Evolutionary conservation across 345 rosid genomes (phyloP).

Genomic region (Pelargonium nanum): DNA sequence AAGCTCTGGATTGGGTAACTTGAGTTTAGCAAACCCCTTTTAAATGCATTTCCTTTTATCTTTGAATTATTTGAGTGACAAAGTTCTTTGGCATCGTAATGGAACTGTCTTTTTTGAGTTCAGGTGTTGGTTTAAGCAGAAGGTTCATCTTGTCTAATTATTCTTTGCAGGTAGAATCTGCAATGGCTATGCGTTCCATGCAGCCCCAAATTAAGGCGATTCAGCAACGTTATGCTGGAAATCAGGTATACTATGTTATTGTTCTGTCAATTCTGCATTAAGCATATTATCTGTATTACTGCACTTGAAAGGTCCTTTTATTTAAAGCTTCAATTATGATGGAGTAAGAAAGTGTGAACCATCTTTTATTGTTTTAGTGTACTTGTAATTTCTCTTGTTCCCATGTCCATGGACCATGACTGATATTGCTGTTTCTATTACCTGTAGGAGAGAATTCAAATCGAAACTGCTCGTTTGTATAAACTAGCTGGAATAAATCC

Average conservation of each 20-base stretch:
- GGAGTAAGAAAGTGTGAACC: not conserved
- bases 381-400: not conserved
- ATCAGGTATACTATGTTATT: slow-evolving; percentile 44
- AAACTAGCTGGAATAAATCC: slow-evolving; percentile 91
- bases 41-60: not conserved
- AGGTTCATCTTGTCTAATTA: not conserved
- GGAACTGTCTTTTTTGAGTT: not conserved
- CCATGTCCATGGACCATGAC: not conserved
- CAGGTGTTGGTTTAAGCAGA: not conserved
- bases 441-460: slow-evolving; percentile 83
- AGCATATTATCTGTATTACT: not conserved
- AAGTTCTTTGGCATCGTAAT: not conserved
- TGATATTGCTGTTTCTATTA: not conserved
- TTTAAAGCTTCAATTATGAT: not conserved
- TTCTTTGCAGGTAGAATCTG: slow-evolving; percentile 71
- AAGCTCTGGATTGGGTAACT: not conserved
- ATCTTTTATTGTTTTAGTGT: not conserved
- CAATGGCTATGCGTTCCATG: slow-evolving; percentile 86
- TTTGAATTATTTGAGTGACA: not conserved
- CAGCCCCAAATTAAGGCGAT: slow-evolving; percentile 89
- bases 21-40: no score
- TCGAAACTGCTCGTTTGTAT: slow-evolving; percentile 88
- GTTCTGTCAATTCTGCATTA: not conserved
- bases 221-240: slow-evolving; percentile 72
- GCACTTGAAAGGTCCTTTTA: not conserved